Evolutionary conservation across 1,139 yeast species (phyloP).

Genomic region (Magnusiomyces paraingens): DNA sequence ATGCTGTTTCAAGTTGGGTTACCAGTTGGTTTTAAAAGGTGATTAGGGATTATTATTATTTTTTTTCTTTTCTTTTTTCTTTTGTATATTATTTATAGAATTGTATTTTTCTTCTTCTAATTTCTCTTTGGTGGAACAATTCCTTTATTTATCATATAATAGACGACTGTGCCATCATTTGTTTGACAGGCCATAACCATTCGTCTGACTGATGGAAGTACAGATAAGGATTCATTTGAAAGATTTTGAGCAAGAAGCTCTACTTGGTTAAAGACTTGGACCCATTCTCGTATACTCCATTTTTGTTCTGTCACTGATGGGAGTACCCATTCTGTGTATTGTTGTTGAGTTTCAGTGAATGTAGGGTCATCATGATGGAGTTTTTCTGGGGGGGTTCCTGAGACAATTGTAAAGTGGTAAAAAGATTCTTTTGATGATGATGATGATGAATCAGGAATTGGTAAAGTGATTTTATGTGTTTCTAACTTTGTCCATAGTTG

Average conservation of each 20-base stretch:
- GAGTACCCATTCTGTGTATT: conserved; percentile 13
- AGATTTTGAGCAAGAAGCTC: conserved; percentile 10
- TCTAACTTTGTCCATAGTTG: conserved; percentile 46
- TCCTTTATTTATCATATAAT: conserved; percentile 58
- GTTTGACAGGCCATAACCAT: conserved; percentile 52
- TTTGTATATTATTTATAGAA: neutral
- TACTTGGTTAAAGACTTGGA: conserved; percentile 26
- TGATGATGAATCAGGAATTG: neutral
- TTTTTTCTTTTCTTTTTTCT: too few species aligned
- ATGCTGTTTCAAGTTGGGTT: conserved; percentile 4
- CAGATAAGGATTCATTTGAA: neutral
- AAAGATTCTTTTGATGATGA: neutral
- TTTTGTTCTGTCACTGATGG: conserved; percentile 14
- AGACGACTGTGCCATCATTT: conserved; percentile 61
- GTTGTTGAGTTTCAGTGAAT: conserved; percentile 18
- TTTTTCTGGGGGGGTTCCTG: conserved; percentile 9
- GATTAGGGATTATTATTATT: too few species aligned
- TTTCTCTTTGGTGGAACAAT: conserved; percentile 53
- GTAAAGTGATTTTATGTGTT: conserved; percentile 17
- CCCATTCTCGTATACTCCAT: conserved; percentile 34
- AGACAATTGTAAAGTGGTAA: conserved; percentile 1
- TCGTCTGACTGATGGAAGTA: conserved; percentile 24
- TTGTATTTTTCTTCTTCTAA: conserved; percentile 21
- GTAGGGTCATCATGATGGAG: conserved; percentile 28
- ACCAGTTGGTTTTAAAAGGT: neutral